Evolutionary conservation across 768 basidiomycete species (phyloP).

Genomic region (Lepiota brunneoincarnata): DNA sequence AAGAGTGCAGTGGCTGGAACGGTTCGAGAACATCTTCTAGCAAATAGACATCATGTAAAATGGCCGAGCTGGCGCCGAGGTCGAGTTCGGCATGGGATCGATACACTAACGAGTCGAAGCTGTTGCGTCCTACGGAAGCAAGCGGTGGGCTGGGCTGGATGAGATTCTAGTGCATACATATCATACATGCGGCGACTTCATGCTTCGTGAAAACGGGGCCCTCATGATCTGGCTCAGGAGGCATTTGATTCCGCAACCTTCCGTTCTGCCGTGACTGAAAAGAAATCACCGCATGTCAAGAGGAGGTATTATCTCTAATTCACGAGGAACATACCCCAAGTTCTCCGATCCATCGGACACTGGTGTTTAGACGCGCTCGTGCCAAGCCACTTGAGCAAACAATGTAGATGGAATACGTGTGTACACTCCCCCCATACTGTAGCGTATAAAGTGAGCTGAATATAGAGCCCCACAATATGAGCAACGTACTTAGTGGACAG

Average conservation of each 20-base stretch:
- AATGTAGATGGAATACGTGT: constrained; percentile 99
- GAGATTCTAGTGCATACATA: no score
- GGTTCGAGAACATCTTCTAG: no score
- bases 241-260: constrained; percentile 6
- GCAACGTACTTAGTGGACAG: constrained; percentile 32
- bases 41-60: no score
- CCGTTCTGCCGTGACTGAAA: constrained; percentile 14
- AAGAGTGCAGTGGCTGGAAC: no score
- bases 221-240: not conserved
- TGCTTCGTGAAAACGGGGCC: no score
- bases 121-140: no score
- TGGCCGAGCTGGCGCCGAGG: no score
- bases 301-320: not conserved
- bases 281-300: not conserved
- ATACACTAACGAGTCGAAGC: no score
- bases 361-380: constrained; percentile 89
- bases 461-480: not conserved
- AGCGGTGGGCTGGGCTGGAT: no score
- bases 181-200: no score
- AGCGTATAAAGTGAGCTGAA: not conserved
- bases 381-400: constrained; percentile 93
- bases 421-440: constrained; percentile 97
- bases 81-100: no score
- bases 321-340: constrained; percentile 72
- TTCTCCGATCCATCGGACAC: constrained; percentile 96